These are phyloP conservation scores for Sporothrix luriei DNA, from an alignment of 2,329 filamentous ascomycete genomes.

Conservation along the genomic window DNA sequence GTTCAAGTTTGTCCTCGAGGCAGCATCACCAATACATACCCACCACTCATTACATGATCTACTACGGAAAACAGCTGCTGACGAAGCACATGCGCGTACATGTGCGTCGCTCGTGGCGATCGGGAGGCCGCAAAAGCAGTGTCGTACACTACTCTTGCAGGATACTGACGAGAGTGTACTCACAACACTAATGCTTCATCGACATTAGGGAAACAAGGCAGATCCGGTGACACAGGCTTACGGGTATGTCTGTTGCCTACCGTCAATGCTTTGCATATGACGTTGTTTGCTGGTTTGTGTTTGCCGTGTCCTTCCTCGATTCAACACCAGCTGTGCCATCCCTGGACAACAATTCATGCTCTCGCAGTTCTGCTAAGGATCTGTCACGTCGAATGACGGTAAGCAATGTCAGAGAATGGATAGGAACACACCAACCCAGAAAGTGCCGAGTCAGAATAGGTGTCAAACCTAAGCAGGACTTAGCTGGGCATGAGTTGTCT, in stretches of 20 bases:
- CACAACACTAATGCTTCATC: background rate
- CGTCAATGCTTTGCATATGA: conserved; percentile 7
- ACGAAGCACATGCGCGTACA: background rate
- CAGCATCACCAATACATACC: background rate
- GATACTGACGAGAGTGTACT: background rate
- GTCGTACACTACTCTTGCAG: background rate
- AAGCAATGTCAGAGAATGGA: background rate
- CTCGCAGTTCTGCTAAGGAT: background rate
- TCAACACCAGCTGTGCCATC: background rate
- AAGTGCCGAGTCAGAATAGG: background rate
- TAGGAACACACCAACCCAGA: background rate
- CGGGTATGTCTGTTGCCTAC: background rate
- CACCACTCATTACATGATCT: background rate
- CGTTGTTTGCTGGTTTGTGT: background rate
- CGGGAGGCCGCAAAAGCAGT: background rate
- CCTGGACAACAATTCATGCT: background rate
- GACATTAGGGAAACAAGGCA: background rate
- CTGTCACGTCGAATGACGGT: background rate
- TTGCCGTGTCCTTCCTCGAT: background rate
- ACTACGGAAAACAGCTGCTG: background rate
- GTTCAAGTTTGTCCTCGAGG: background rate
- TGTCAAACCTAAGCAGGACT: background rate
- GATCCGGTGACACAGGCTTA: background rate
- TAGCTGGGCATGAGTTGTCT: background rate
- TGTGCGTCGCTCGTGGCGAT: background rate